A percentile compares a stretch with the other conserved stretches of the same genome.
Conservation (phyloP, 2,329 filamentous ascomycete genomes). For the Ampelomyces quisqualis region DNA sequence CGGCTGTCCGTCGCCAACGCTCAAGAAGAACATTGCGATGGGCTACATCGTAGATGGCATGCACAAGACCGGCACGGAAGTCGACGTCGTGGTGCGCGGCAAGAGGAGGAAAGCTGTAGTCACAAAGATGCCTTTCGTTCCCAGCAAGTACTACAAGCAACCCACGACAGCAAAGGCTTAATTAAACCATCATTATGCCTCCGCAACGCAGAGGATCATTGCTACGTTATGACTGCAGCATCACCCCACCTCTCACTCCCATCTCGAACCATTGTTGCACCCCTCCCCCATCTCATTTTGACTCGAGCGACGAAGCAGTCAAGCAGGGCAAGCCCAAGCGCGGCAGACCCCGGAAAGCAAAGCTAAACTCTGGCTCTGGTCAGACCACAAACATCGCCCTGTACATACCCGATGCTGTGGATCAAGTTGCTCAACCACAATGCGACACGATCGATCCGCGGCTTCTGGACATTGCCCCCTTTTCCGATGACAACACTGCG, state of each 20-base stretch:
- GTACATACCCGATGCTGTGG: no score
- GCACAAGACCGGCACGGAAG: slow-evolving; percentile 81
- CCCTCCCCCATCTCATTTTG: no score
- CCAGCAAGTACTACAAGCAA: slow-evolving; percentile 68
- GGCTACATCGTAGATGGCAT: slow-evolving; percentile 79
- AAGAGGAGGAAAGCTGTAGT: slow-evolving; percentile 73
- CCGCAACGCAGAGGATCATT: background rate
- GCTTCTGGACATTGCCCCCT: no score
- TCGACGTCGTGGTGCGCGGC: slow-evolving; percentile 75
- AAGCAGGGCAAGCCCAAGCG: background rate
- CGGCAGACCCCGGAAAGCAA: background rate
- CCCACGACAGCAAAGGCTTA: slow-evolving; percentile 28
- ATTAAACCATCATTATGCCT: no score
- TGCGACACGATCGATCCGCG: no score
- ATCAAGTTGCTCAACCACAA: no score
- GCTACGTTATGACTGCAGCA: background rate
- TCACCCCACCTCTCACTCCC: background rate
- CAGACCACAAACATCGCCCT: no score
- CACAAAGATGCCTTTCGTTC: slow-evolving; percentile 85
- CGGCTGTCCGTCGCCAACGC: slow-evolving; percentile 81
- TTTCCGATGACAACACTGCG: no score
- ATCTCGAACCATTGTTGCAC: no score
- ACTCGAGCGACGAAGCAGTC: no score
- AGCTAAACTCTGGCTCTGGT: no score
- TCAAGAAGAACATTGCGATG: slow-evolving; percentile 94